phyloP scores from a whole-genome alignment of 2,329 filamentous ascomycete species.

The Blastomyces emzantsi region DNA sequence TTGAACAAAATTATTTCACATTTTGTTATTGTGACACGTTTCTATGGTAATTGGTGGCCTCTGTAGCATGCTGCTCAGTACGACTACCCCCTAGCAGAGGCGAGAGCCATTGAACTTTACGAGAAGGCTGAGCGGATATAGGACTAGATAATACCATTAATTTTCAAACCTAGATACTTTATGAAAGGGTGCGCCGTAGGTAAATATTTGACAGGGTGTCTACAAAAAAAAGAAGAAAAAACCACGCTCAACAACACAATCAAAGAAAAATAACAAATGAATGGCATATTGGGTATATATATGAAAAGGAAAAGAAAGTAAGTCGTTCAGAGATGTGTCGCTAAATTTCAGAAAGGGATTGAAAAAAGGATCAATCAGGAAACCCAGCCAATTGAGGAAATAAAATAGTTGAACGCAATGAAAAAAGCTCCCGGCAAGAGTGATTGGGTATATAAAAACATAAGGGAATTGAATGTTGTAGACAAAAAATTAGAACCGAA shows the following conservation, averaged over 20 bases:
- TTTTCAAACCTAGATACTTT: background rate
- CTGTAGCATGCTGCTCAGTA: background rate
- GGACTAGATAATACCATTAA: background rate
- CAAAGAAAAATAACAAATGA: background rate
- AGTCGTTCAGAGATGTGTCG: background rate
- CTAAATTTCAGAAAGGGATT: slow-evolving; percentile 24
- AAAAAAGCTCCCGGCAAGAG: background rate
- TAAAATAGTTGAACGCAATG: background rate
- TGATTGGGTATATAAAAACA: background rate
- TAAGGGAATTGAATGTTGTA: background rate
- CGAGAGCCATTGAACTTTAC: background rate
- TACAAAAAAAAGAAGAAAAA: background rate
- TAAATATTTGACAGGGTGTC: background rate
- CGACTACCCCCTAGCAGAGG: background rate
- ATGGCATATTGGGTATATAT: slow-evolving; percentile 1
- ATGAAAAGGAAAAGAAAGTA: background rate
- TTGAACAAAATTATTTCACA: background rate
- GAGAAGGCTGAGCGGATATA: background rate
- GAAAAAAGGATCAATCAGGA: background rate
- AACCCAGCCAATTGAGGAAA: background rate
- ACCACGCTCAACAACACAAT: background rate
- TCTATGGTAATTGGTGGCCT: background rate
- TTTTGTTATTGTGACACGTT: background rate
- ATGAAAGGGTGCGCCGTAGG: background rate
- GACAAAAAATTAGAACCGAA: background rate